phyloP scores from a whole-genome alignment of 108 stramenopile species.

The Aurantiochytrium sp. region DNA sequence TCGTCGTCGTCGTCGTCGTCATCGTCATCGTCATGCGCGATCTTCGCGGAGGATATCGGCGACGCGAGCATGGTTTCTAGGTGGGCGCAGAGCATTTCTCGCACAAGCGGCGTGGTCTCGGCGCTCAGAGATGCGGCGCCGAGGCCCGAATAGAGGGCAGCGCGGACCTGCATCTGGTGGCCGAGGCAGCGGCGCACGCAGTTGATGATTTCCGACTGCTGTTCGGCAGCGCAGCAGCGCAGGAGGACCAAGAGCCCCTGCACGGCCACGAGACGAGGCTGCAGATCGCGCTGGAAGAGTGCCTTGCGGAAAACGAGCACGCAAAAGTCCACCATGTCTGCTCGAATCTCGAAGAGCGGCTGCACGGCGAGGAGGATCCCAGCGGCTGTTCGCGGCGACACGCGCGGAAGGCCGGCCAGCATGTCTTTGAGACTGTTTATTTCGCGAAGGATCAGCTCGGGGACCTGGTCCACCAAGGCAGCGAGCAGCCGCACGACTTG shows the following conservation, averaged over 20 bases:
- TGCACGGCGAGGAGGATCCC: neutral
- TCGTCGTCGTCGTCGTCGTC: neutral
- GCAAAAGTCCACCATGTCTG: neutral
- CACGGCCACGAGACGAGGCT: conserved; percentile 21
- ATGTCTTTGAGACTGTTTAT: neutral
- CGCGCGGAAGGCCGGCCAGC: neutral
- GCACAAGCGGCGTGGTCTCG: neutral
- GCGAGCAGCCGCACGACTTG: neutral
- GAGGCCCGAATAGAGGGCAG: neutral
- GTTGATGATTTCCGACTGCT: conserved; percentile 7
- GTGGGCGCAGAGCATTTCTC: neutral
- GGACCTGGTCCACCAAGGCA: neutral
- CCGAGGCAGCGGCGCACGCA: conserved; percentile 2
- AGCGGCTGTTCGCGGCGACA: neutral
- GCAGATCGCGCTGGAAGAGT: conserved; percentile 16
- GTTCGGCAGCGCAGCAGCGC: neutral
- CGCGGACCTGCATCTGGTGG: neutral
- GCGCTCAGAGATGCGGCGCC: neutral
- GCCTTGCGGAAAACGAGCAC: conserved; percentile 1
- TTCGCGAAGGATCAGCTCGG: neutral
- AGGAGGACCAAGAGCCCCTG: neutral
- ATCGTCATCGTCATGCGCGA: neutral
- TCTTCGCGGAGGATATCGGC: neutral
- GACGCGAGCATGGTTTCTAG: neutral
- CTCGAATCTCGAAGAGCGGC: neutral